Evolutionary conservation across 352 stramenopile species (phyloP).

Genomic region (Phytophthora palmivora): DNA sequence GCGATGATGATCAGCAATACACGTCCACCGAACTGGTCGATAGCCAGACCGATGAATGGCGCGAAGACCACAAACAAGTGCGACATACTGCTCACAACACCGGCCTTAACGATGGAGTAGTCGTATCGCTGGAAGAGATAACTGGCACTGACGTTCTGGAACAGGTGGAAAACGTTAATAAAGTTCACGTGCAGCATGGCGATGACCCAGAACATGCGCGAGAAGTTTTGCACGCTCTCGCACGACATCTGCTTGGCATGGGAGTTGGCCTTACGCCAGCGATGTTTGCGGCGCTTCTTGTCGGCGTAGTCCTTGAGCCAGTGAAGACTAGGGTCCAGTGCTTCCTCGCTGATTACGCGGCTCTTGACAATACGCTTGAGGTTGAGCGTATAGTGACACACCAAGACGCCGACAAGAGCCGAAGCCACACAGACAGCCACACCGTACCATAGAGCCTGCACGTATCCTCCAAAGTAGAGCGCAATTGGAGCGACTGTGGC

Average conservation of each 20-base stretch:
- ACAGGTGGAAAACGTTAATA: slow-evolving; percentile 92
- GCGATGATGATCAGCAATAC: slow-evolving; percentile 83
- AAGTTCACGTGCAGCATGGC: slow-evolving; percentile 88
- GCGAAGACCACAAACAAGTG: slow-evolving; percentile 87
- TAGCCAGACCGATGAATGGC: slow-evolving; percentile 87
- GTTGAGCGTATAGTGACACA: slow-evolving; percentile 65
- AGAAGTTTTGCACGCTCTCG: slow-evolving; percentile 76
- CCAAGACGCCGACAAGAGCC: slow-evolving; percentile 56
- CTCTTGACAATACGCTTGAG: slow-evolving; percentile 75
- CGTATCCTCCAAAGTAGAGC: slow-evolving; percentile 86
- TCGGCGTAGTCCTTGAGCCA: slow-evolving; percentile 81
- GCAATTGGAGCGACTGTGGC: slow-evolving; percentile 86
- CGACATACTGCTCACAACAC: slow-evolving; percentile 80
- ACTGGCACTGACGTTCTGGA: slow-evolving; percentile 91
- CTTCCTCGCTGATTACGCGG: slow-evolving; percentile 59
- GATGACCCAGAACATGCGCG: slow-evolving; percentile 89
- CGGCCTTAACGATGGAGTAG: slow-evolving; percentile 88
- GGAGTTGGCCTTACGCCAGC: slow-evolving; percentile 40
- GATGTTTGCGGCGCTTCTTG: slow-evolving; percentile 63
- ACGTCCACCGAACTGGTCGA: slow-evolving; percentile 90
- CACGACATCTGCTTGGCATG: slow-evolving; percentile 59
- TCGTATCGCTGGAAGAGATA: slow-evolving; percentile 89
- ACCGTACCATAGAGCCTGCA: slow-evolving; percentile 87
- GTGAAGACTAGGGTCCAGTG: slow-evolving; percentile 59
- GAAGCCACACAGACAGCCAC: slow-evolving; percentile 64